Evolutionary conservation across 2,329 filamentous ascomycete species (phyloP), one percentile per base, ranked within the genome.

Genomic region (Graphilbum ipis-grandicollis): DNA sequence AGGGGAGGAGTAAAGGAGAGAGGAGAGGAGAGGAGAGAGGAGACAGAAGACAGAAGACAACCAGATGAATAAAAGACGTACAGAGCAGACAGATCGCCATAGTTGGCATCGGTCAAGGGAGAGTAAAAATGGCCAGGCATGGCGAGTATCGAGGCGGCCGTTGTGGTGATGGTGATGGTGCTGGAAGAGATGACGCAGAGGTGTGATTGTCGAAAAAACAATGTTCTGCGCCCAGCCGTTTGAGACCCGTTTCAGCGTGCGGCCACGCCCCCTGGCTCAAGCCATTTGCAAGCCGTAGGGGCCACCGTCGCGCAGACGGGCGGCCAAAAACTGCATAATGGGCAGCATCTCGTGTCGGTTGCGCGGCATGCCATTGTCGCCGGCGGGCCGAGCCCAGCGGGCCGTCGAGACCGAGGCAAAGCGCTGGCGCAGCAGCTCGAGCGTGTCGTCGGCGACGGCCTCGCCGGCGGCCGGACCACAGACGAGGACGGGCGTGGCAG

Each of bases 321-420:
- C 67, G 0, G 77, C 76, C 48, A 85, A 68, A 48, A 78, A 94
- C 50, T 79, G 72, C 84, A 94, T 94, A 41, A 94, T 68, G 1
- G 86, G 85, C 48, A 86, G 51, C 68, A 92, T 86, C 63, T 96
- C 86, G 10, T 92, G 84, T 37, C 79, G 66, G 51, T 67, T 78
- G 33, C 65, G 62, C n/a, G 85, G 84, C 86, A 94, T 93, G 1
- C 68, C 68, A 54, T 93, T 83, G 6, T 77, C 80, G 23, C 39
- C 39, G 33, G 34, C 36, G 30, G 3, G 54, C 56, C 50, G 41
- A 49, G 66, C 69, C 73, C 81, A 90, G 48, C 70, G 70, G 39
- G 74, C 74, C 44, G 76, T 64, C 52, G 73, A 66, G 18, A 83
- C 73, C 48, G 74, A 65, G 44, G 65, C 59, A 54, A 88, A 90